These are phyloP conservation scores for Periconia digitata DNA, from an alignment of 2,329 filamentous ascomycete species.

Conservation along the genomic window DNA sequence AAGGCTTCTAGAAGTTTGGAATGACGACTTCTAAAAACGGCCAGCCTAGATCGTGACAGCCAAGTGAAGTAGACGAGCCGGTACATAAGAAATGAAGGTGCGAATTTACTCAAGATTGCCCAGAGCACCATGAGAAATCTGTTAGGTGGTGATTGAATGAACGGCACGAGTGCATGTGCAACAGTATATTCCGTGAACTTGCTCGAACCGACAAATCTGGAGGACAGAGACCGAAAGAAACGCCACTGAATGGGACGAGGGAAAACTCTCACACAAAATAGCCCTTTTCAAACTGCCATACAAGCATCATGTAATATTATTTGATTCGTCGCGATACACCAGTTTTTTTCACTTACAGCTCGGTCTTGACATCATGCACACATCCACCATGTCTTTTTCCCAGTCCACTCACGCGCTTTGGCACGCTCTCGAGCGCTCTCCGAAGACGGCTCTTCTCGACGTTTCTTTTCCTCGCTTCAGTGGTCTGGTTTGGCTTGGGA, in stretches of 20 bases:
- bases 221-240: too few relatives aligned
- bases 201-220: too few relatives aligned
- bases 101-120: too few relatives aligned
- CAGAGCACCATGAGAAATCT: too few relatives aligned
- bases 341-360: background rate
- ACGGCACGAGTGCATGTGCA: too few relatives aligned
- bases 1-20: background rate
- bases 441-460: background rate
- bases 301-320: background rate
- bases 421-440: background rate
- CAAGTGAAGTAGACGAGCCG: background rate
- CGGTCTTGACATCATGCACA: background rate
- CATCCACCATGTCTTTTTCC: background rate
- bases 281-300: too few relatives aligned
- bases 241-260: too few relatives aligned
- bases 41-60: background rate
- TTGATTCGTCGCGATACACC: background rate
- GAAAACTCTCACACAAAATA: too few relatives aligned
- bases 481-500: constrained; percentile 23
- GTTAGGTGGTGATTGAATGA: too few relatives aligned
- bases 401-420: background rate
- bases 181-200: too few relatives aligned
- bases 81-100: background rate
- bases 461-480: background rate
- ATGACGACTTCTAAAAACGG: background rate